phyloP scores from a whole-genome alignment of 768 basidiomycete species.

The Hypholoma fasciculare region DNA sequence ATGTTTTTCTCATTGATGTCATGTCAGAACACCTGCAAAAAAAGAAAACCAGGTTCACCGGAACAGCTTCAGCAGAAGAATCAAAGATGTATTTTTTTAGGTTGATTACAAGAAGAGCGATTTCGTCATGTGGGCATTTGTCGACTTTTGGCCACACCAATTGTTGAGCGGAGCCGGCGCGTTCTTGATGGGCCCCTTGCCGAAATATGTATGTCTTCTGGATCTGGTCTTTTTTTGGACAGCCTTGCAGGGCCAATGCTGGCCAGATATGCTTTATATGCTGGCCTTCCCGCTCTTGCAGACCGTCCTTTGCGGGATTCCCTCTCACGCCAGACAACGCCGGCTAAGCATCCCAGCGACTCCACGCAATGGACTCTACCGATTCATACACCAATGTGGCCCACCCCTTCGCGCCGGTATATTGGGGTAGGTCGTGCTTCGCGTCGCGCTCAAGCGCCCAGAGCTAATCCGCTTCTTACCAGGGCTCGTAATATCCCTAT shows the following conservation, averaged over 20 bases:
- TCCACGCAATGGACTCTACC: constrained; percentile 1
- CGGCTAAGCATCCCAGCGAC: background rate
- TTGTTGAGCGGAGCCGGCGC: background rate
- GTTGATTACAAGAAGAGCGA: background rate
- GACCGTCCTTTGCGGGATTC: constrained; percentile 3
- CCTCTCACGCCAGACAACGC: background rate
- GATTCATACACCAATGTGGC: constrained; percentile 4
- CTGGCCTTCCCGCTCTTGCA: background rate
- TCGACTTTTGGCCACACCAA: background rate
- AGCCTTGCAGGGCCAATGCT: constrained; percentile 1
- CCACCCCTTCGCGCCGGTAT: constrained; percentile 4
- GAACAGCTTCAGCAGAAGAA: background rate
- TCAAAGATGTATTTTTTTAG: background rate
- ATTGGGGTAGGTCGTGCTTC: constrained; percentile 1
- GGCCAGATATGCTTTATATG: constrained; percentile 2
- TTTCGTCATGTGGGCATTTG: background rate
- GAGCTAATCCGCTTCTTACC: background rate
- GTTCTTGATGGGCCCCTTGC: constrained; percentile 1
- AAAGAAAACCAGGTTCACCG: too few relatives aligned
- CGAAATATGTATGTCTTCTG: background rate
- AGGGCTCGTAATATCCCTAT: constrained; percentile 6
- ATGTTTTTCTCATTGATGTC: too few relatives aligned
- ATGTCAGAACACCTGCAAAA: too few relatives aligned
- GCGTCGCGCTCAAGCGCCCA: background rate
- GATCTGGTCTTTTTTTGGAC: constrained; percentile 1